Conservation (phyloP, 768 basidiomycete species). For the Tulasnella sp. region DNA sequence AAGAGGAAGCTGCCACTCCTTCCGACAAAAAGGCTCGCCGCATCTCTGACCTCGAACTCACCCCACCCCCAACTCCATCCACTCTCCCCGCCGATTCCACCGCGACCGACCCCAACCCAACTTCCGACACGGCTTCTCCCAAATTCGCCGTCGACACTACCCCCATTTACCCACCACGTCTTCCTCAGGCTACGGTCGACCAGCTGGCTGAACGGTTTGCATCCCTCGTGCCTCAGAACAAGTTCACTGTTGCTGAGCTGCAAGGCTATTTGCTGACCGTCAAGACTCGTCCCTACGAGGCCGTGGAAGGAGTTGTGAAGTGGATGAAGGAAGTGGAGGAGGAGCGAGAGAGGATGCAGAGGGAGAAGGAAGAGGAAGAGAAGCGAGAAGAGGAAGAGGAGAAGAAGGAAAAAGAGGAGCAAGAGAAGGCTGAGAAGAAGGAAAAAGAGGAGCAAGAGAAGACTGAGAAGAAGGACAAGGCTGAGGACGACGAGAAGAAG, state of each 20-base stretch:
- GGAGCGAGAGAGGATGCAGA: conserved; percentile 32
- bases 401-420: conserved; percentile 27
- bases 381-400: conserved; percentile 28
- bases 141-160: conserved; percentile 15
- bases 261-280: conserved; percentile 49
- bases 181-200: conserved; percentile 1
- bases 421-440: background rate
- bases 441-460: conserved; percentile 30
- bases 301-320: conserved; percentile 26
- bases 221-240: conserved; percentile 37
- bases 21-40: background rate
- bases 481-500: conserved; percentile 26
- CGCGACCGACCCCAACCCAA: background rate
- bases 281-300: conserved; percentile 28
- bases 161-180: conserved; percentile 6
- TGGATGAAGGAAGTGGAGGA: conserved; percentile 40
- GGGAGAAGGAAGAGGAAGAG: conserved; percentile 30
- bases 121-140: background rate
- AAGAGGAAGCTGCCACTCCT: background rate
- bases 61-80: conserved; percentile 7
- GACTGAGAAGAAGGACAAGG: conserved; percentile 31
- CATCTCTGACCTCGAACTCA: conserved; percentile 10
- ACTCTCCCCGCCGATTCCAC: background rate
- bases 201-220: conserved; percentile 40
- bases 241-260: conserved; percentile 53